These are phyloP conservation scores for Dryadomyces sulphureus DNA, from an alignment of 2,329 filamentous ascomycete genomes.

Conservation along the genomic window DNA sequence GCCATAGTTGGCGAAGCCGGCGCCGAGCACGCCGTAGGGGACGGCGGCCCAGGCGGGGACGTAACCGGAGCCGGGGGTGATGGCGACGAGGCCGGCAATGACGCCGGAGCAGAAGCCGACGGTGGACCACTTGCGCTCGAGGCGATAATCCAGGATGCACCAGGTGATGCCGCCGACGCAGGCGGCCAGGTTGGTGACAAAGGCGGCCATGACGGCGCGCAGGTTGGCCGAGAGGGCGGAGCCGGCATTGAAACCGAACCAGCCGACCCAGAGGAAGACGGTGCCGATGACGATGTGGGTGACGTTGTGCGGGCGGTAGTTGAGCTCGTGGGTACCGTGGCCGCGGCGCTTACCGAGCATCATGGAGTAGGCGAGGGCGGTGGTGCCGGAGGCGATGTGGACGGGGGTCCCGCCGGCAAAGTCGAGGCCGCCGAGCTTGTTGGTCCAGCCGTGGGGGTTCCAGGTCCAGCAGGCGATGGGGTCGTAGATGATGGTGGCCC, in stretches of 20 bases:
- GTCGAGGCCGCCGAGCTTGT: slow-evolving; percentile 65
- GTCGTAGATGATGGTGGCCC: slow-evolving; percentile 82
- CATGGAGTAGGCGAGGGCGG: slow-evolving; percentile 78
- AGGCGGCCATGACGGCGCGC: slow-evolving; percentile 71
- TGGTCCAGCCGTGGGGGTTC: slow-evolving; percentile 73
- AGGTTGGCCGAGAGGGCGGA: slow-evolving; percentile 70
- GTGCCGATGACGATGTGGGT: slow-evolving; percentile 86
- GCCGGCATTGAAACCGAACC: slow-evolving; percentile 91
- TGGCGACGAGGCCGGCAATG: slow-evolving; percentile 72
- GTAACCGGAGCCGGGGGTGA: slow-evolving; percentile 74
- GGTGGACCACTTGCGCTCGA: slow-evolving; percentile 84
- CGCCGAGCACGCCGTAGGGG: slow-evolving; percentile 63
- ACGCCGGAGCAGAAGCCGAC: slow-evolving; percentile 89
- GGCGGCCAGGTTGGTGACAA: slow-evolving; percentile 75
- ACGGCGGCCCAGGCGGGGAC: slow-evolving; percentile 77
- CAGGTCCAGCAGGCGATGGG: slow-evolving; percentile 92
- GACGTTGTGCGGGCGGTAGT: slow-evolving; percentile 86
- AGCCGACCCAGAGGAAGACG: slow-evolving; percentile 88
- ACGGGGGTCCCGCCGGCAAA: slow-evolving; percentile 86
- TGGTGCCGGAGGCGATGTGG: slow-evolving; percentile 70
- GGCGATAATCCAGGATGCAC: slow-evolving; percentile 77
- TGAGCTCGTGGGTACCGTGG: slow-evolving; percentile 75
- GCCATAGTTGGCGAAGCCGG: slow-evolving; percentile 70
- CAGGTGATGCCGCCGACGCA: slow-evolving; percentile 77
- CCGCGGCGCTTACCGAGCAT: slow-evolving; percentile 78